Evolutionary conservation across 352 stramenopile genomes (phyloP), one percentile per base, ranked within the genome.

Genomic region (Aphanomyces invadans): DNA sequence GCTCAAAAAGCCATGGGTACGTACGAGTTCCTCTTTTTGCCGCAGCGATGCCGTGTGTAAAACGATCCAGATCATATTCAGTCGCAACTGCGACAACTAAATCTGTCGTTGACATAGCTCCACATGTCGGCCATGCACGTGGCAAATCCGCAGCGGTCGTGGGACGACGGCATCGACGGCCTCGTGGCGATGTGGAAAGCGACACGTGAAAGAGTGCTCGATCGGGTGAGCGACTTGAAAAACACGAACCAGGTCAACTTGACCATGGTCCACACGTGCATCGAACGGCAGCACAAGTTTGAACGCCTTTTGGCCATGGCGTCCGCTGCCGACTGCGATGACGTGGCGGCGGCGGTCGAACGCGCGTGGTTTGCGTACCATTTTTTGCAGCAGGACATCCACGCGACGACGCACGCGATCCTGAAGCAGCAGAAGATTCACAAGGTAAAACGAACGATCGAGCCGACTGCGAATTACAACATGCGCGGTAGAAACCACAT

Each of bases 301-400:
- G 60, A 59, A 25, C 21, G 2, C 11, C n/a, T 67, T 5, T 25
- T 67, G 4, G 45, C 19, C 17, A 42, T 25, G n/a, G 60, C 48
- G 29, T 29, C n/a, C 17, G 60, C 42, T n/a, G 57, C 12, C n/a
- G 32, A 3, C 25, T 59, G 7, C 49, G 46, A 67, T 26, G 49
- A 57, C 3, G 23, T 57, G 29, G 4, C 42, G 2, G 39, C 48
- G 10, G 29, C 48, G 28, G 60, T 67, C 21, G 60, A 59, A 0
- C n/a, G 39, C 4, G 60, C 29, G 0, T 67, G 42, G 60, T 67
- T 57, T 48, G 60, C 60, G 15, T 67, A 26, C n/a, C 60, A 67
- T 48, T 67, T 67, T 32, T 44, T 67, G 2, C 60, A 67, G 46
- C 60, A 67, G n/a, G 60, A 67, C 31, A 51, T 67, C 19, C 23